Percentiles rank a stretch among this genome's conserved stretches.
Conservation (phyloP, 805 yeast species). For the Barnettozyma vustinii region DNA sequence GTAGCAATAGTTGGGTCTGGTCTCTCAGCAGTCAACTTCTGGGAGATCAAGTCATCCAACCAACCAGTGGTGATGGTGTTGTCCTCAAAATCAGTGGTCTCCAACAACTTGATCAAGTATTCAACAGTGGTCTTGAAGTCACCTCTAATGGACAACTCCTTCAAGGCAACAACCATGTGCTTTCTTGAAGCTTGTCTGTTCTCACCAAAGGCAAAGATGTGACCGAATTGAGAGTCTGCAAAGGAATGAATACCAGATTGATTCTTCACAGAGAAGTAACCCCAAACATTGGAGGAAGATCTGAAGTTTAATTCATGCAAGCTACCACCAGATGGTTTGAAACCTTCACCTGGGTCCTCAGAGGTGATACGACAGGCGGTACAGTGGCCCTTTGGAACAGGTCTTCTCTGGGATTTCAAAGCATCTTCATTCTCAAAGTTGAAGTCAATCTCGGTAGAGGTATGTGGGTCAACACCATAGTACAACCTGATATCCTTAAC, state of each 20-base stretch:
- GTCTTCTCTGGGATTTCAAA: constrained; percentile 77
- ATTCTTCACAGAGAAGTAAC: constrained; percentile 95
- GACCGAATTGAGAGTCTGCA: constrained; percentile 98
- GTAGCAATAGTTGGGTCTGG: constrained; percentile 91
- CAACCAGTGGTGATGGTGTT: constrained; percentile 98
- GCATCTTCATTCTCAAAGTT: constrained; percentile 73
- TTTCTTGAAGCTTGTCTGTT: constrained; percentile 96
- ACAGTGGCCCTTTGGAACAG: constrained; percentile 96
- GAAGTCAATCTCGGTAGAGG: constrained; percentile 85
- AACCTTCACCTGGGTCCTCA: constrained; percentile 99
- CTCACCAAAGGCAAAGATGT: constrained; percentile 98
- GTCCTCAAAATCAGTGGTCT: constrained; percentile 93
- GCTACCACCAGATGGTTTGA: constrained; percentile 97
- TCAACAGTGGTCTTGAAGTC: constrained; percentile 98
- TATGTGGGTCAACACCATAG: constrained; percentile 95
- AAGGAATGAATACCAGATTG: constrained; percentile 97
- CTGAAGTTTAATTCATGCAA: constrained; percentile 94
- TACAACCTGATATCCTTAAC: constrained; percentile 86
- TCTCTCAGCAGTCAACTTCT: constrained; percentile 93
- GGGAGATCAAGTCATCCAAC: constrained; percentile 93
- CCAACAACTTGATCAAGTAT: constrained; percentile 88
- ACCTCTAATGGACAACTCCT: constrained; percentile 95
- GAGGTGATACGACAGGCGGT: constrained; percentile 99
- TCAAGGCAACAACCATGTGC: constrained; percentile 98
- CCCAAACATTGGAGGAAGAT: constrained; percentile 98